Percentiles rank a stretch among this genome's conserved stretches.
phyloP scores from a whole-genome alignment of 306 rosid species.

The Quercus mongolica region DNA sequence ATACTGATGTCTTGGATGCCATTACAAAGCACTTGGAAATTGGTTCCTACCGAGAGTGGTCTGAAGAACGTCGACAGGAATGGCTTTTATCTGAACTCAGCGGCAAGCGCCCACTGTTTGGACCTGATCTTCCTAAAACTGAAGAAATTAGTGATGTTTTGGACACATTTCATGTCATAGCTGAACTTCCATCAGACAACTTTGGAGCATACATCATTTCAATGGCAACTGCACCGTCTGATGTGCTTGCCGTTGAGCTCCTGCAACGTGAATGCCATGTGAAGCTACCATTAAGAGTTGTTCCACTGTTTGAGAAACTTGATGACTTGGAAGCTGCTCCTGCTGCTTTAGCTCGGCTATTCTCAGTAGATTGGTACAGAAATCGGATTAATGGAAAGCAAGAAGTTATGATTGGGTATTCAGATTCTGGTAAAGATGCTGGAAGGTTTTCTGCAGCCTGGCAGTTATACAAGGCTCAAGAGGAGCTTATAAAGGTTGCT shows the following conservation, averaged over 20 bases:
- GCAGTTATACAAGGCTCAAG: conserved; percentile 97
- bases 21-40: conserved; percentile 83
- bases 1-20: conserved; percentile 87
- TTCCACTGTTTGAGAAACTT: conserved; percentile 93
- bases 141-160: conserved; percentile 92
- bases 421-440: conserved; percentile 98
- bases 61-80: conserved; percentile 82
- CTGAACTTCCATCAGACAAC: conserved; percentile 88
- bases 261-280: conserved; percentile 88
- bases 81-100: conserved; percentile 88
- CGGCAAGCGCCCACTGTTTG: conserved; percentile 91
- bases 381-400: conserved; percentile 82
- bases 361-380: conserved; percentile 84
- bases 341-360: conserved; percentile 84
- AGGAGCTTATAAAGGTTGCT: conserved; percentile 88
- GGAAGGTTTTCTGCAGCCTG: conserved; percentile 96
- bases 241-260: conserved; percentile 93
- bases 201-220: conserved; percentile 98
- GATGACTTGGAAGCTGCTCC: conserved; percentile 95
- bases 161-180: conserved; percentile 78
- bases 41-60: conserved; percentile 92
- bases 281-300: conserved; percentile 78
- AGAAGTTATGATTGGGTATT: conserved; percentile 99
- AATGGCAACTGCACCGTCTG: conserved; percentile 95
- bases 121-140: conserved; percentile 86